Evolutionary conservation across 1,284 basidiomycete species (phyloP).

Genomic region (Austroboletus olivaceoglutinosus): DNA sequence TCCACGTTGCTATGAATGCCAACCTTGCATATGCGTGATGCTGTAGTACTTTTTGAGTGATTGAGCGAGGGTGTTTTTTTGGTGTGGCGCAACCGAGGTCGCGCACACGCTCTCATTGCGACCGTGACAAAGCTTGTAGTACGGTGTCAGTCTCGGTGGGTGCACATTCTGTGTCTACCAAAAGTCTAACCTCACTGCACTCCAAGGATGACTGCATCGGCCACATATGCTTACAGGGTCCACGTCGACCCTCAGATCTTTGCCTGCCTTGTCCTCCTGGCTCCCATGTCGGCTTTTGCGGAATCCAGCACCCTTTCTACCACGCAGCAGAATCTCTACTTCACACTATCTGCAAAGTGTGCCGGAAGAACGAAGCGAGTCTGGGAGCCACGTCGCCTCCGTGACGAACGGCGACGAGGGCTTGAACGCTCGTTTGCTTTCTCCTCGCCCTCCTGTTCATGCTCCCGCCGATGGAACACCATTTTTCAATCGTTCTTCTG

Average conservation of each 20-base stretch:
- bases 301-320: slow-evolving; percentile 6
- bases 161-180: slow-evolving; percentile 1
- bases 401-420: background rate
- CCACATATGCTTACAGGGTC: slow-evolving; percentile 78
- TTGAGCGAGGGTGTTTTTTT: background rate
- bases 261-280: slow-evolving; percentile 25
- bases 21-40: slow-evolving; percentile 16
- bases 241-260: slow-evolving; percentile 58
- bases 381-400: background rate
- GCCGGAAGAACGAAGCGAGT: slow-evolving; percentile 1
- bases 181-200: slow-evolving; percentile 6
- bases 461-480: slow-evolving; percentile 1
- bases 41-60: too few species aligned
- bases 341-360: background rate
- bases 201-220: slow-evolving; percentile 68
- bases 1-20: slow-evolving; percentile 41
- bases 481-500: background rate
- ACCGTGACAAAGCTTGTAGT: slow-evolving; percentile 25
- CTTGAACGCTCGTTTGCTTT: background rate
- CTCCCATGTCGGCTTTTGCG: slow-evolving; percentile 16
- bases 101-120: background rate
- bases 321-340: slow-evolving; percentile 5
- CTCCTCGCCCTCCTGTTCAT: background rate
- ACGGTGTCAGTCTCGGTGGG: slow-evolving; percentile 54
- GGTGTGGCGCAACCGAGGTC: slow-evolving; percentile 6